Base-by-base conservation (phyloP, 371 early-diverging fungal genomes). In the Mortierella sp. region DNA sequence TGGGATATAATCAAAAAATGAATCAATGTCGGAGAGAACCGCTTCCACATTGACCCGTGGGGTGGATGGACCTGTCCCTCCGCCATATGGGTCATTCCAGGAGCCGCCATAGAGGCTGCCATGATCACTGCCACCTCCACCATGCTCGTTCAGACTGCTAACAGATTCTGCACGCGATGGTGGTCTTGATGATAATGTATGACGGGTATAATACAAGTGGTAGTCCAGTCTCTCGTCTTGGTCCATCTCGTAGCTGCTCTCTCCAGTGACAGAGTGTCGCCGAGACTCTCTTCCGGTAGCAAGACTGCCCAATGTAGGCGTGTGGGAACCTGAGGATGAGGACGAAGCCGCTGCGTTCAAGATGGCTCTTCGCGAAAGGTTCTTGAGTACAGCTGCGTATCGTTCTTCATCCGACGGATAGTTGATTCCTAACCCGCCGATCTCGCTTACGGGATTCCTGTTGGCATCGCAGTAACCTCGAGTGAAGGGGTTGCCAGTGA, bases 401-500 rank as follows among this genome's bases (percentile, higher is more conserved):
- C 88, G 86, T 14, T 84, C 84, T n/a, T 83, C 70, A 64, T 85
- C 67, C 20, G 81, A 14, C 5, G 70, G 68, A 22, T 62, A 35
- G 28, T 72, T 73, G 60, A 77, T 55, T 10, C 83, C 74, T 35
- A 77, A 57, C 3, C 78, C 83, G 3, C 78, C 74, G 57, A 73
- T 68, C 12, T 60, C 77, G 64, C 70, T 73, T 35, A 72, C 69
- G 45, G 78, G 73, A 37, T 77, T 83, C 9, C 78, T n/a, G 49
- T 45, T 62, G 18, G 78, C 76, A 52, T 76, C 83, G 49, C 77
- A 83, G 55, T 77, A 66, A 26, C 73, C 81, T 11, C 87, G 84
- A 26, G 89, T 90, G 66, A 92, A 77, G 2, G 92, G 92, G 57
- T 92, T 92, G 11, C 90, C 91, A 14, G 90, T 90, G 45, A 92